phyloP scores from a whole-genome alignment of 129 eudicot genomes.

The Silybum marianum region DNA sequence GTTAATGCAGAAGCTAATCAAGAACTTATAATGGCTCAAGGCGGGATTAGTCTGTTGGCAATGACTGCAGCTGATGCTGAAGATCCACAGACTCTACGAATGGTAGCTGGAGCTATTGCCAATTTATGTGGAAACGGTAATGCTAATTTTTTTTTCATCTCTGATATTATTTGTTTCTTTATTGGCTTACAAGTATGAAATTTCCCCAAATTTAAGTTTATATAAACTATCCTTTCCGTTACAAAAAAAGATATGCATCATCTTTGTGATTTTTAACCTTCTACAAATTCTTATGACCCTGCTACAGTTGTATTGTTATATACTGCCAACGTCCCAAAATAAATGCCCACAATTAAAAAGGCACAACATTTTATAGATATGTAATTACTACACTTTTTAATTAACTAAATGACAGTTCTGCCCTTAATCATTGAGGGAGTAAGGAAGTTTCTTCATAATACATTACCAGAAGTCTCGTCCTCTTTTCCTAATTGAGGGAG shows the following conservation, averaged over 20 bases:
- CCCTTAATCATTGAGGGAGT: not conserved
- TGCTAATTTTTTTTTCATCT: not conserved
- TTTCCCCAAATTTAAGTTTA: not conserved
- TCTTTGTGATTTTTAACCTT: not conserved
- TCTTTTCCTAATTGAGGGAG: not conserved
- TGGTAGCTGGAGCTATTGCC: constrained; percentile 99
- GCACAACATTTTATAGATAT: not conserved
- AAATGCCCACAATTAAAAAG: not conserved
- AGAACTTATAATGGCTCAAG: constrained; percentile 95
- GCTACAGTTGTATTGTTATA: not conserved
- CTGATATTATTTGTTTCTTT: not conserved
- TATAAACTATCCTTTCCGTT: not conserved
- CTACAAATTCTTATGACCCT: not conserved
- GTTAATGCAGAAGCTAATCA: constrained; percentile 81
- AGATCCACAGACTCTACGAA: constrained; percentile 97
- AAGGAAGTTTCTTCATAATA: not conserved
- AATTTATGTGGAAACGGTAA: constrained; percentile 97
- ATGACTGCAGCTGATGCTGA: constrained; percentile 95
- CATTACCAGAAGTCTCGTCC: not conserved
- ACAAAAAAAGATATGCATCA: not conserved
- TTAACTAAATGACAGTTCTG: not conserved
- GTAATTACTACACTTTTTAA: not conserved
- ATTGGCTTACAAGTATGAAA: not conserved
- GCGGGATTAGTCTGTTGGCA: constrained; percentile 87
- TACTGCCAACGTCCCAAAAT: not conserved